Base-by-base conservation (phyloP, 2,329 filamentous ascomycete species). In the Fusarium paranaense region DNA sequence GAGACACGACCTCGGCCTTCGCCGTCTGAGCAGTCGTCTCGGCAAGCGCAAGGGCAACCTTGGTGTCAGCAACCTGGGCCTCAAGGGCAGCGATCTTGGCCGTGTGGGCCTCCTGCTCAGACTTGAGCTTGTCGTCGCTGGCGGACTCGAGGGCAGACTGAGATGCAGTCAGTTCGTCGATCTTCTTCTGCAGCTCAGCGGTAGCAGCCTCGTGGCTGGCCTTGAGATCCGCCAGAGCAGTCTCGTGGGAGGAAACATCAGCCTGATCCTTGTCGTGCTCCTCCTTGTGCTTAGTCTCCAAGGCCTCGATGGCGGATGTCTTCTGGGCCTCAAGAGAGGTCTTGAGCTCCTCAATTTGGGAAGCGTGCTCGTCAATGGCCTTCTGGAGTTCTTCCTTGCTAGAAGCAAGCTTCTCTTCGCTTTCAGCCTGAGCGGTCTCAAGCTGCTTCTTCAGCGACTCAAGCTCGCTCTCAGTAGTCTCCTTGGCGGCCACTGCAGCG, bases 241-340 rank as follows among this genome's bases (percentile, higher is more conserved):
- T 82, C 68, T 89, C 86, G 33, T 89, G 86, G 2, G 85, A 85
- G 14, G 83, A 82, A 10, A 83, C 82, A 58, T 86, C 82, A 1
- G 84, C 77, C 74, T 85, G 83, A 64, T 83, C 86, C 75, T 87
- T 84, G 8, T 85, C 84, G 32, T 90, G 80, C 70, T 88, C 86
- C 54, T 85, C 84, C 35, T 85, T 83, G 72, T 91, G 87, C 71
- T 88, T 86, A n/a, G 84, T 81, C 78, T 90, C 86, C 54, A 91
- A 80, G 6, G 85, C 85, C 47, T 86, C 82, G 14, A 91, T 76
- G 14, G 80, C 78, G 47, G 85, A 80, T 54, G 85, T 79, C 72
- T 91, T 88, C 77, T 91, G 84, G 30, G 87, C 84, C 20, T 83
- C 81, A 8, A 91, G 80, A 0, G 85, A 83, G 47, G 83, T 80